A percentile compares a stretch with the other conserved stretches of the same genome.
These are phyloP conservation scores for Gossypium lobatum DNA, from an alignment of 441 rosid species.

Conservation along the genomic window DNA sequence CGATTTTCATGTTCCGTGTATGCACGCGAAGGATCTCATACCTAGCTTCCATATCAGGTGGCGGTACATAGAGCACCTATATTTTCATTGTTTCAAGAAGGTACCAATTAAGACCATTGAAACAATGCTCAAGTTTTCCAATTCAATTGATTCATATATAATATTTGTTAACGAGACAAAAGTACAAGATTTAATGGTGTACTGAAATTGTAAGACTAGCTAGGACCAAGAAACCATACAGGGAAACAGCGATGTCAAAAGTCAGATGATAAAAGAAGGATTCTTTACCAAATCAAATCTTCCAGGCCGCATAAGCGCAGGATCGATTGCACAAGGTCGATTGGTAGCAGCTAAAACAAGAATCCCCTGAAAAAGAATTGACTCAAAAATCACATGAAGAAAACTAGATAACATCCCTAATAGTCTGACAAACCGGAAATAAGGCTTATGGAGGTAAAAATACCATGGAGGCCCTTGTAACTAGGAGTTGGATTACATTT, in stretches of 20 bases:
- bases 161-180: neutral
- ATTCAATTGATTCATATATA: neutral
- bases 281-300: conserved; percentile 73
- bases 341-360: conserved; percentile 94
- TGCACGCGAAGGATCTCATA: conserved; percentile 76
- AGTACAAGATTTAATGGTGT: neutral
- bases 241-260: neutral
- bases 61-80: conserved; percentile 78
- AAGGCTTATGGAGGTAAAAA: neutral
- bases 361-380: conserved; percentile 49
- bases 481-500: too few relatives aligned
- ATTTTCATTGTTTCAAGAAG: neutral
- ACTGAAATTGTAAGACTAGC: too few relatives aligned
- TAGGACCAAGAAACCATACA: too few relatives aligned
- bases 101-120: neutral
- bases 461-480: too few relatives aligned
- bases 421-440: neutral
- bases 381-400: conserved; percentile 4
- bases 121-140: neutral
- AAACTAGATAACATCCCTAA: neutral
- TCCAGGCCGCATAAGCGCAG: conserved; percentile 92
- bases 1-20: conserved; percentile 68
- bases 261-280: conserved; percentile 3
- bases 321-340: conserved; percentile 83
- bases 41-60: conserved; percentile 76